phyloP scores from a whole-genome alignment of 129 eudicot species.

The Pittosporum tobira region DNA sequence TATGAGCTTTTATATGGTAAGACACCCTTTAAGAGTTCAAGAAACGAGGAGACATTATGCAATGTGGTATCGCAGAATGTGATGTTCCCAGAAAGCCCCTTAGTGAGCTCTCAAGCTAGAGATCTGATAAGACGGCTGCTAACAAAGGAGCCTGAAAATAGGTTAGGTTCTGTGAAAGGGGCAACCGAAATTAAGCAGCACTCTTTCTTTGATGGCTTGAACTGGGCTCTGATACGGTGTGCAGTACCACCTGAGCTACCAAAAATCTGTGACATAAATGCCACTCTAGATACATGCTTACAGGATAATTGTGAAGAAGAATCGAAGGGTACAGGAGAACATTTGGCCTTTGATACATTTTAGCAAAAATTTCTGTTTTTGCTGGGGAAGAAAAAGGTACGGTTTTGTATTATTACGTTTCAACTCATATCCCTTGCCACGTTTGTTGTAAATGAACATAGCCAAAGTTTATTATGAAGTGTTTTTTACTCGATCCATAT shows the following conservation, averaged over 20 bases:
- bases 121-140: conserved; percentile 51
- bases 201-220: conserved; percentile 68
- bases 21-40: conserved; percentile 68
- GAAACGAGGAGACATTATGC: conserved; percentile 54
- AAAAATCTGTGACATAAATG: conserved; percentile 20
- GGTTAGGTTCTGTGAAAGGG: conserved; percentile 65
- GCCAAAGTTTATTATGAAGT: no score
- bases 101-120: conserved; percentile 54
- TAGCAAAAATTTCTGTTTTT: conserved; percentile 19
- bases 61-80: conserved; percentile 54
- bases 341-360: conserved; percentile 49
- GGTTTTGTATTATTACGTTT: background rate
- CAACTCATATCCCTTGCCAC: no score
- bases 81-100: conserved; percentile 44
- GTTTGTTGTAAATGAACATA: background rate
- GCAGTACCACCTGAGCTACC: conserved; percentile 74
- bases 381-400: background rate
- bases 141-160: conserved; percentile 46
- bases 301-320: conserved; percentile 14
- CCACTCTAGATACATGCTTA: background rate
- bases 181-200: conserved; percentile 84
- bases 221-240: conserved; percentile 78
- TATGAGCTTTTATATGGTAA: no score
- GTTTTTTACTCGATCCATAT: no score
- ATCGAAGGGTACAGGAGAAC: conserved; percentile 17